Evolutionary conservation across 2,329 filamentous ascomycete species (phyloP), one percentile per base, ranked within the genome.

Genomic region (Coccinonectria pachysandricola): DNA sequence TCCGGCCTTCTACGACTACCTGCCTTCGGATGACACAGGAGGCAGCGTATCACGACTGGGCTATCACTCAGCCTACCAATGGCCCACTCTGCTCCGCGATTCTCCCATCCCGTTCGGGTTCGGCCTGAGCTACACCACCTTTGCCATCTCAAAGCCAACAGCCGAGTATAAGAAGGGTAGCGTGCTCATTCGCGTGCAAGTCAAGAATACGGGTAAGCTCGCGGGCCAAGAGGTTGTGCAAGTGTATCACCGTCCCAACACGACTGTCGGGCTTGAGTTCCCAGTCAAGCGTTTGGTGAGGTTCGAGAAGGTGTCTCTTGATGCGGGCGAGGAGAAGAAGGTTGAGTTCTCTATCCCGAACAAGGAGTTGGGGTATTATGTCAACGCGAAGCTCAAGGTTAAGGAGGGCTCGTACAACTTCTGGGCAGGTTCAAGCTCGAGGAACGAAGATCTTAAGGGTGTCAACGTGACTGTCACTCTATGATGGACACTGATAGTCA

Each of bases 1-100:
- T 4, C 76, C 75, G 31, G 64, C 79, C 31, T 75, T 79, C 46
- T 79, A 81, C 51, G 66, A 76, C 15, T 65, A 77, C 46, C 76
- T 80, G 52, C 62, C 62, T 1, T 11, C 7, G 7, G 22, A 23
- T 7, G n/a, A n/a, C n/a, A n/a, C n/a, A n/a, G n/a, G n/a, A n/a
- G n/a, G n/a, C n/a, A n/a, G n/a, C n/a, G n/a, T n/a, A n/a, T n/a
- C n/a, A n/a, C n/a, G n/a, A n/a, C n/a, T n/a, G n/a, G n/a, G n/a
- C n/a, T n/a, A n/a, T n/a, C n/a, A n/a, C n/a, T n/a, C n/a, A n/a
- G n/a, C n/a, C n/a, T 73, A 72, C 40, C 37, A 40, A 8, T 41
- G 33, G 21, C 43, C 45, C 9, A 28, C 36, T 23, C 13, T 44
- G 11, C 37, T 37, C 12, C 26, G 26, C 9, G 12, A 5, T 2